phyloP scores from a whole-genome alignment of 1,139 yeast genomes.

The Candida glucosophila region DNA sequence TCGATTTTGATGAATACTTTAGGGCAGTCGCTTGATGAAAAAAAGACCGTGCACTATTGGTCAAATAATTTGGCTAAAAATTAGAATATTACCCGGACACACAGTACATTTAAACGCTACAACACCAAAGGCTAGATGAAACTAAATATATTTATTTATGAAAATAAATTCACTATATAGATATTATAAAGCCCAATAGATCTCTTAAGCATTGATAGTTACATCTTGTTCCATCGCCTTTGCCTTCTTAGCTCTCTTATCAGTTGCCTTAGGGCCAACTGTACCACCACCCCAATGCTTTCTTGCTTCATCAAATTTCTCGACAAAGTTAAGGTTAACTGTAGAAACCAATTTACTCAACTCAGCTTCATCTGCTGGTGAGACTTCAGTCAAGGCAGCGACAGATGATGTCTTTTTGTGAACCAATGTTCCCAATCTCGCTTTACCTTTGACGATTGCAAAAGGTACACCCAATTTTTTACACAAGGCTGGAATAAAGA shows the following conservation, averaged over 20 bases:
- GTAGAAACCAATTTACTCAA: slow-evolving; percentile 80
- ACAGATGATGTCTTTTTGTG: slow-evolving; percentile 92
- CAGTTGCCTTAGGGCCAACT: slow-evolving; percentile 81
- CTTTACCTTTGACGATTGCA: slow-evolving; percentile 93
- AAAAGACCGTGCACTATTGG: no score
- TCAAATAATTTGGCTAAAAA: no score
- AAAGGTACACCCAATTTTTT: slow-evolving; percentile 95
- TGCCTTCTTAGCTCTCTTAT: slow-evolving; percentile 40
- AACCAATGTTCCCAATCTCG: slow-evolving; percentile 87
- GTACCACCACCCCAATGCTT: slow-evolving; percentile 98
- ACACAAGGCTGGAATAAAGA: slow-evolving; percentile 90
- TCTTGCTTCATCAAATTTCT: slow-evolving; percentile 82
- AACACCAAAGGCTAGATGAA: no score
- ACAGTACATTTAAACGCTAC: no score
- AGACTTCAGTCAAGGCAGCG: slow-evolving; percentile 86
- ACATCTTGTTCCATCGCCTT: slow-evolving; percentile 19
- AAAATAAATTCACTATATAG: no score
- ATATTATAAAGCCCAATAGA: no score
- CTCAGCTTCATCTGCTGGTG: slow-evolving; percentile 80
- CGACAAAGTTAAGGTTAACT: slow-evolving; percentile 77
- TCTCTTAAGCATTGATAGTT: slow-evolving; percentile 2
- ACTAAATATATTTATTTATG: no score
- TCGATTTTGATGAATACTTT: no score
- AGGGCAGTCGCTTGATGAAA: no score
- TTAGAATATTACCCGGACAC: slow-evolving; percentile 7